phyloP scores from a whole-genome alignment of 2,329 filamentous ascomycete species.

The Fusarium chaquense region DNA sequence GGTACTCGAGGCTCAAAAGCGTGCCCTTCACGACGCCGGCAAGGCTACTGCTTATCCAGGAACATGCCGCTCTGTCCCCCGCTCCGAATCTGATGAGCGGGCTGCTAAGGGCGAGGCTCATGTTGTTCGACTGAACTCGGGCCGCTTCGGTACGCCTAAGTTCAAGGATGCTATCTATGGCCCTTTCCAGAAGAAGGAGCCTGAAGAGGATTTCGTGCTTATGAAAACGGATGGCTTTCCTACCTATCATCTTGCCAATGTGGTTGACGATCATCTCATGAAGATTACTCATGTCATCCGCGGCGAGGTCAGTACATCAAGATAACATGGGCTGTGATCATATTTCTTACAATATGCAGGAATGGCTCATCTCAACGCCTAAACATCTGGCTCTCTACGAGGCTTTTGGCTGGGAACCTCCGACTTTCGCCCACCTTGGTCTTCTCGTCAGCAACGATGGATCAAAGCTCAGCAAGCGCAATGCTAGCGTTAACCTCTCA shows the following conservation, averaged over 20 bases:
- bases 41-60: conserved; percentile 65
- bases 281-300: conserved; percentile 94
- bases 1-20: conserved; percentile 75
- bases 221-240: conserved; percentile 92
- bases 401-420: conserved; percentile 79
- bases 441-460: conserved; percentile 76
- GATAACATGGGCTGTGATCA: neutral
- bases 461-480: conserved; percentile 89
- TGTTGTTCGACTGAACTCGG: conserved; percentile 80
- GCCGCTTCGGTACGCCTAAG: conserved; percentile 64
- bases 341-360: conserved; percentile 58
- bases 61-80: conserved; percentile 76
- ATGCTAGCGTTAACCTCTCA: conserved; percentile 63
- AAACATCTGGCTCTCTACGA: conserved; percentile 78
- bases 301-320: conserved; percentile 70
- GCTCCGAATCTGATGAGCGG: conserved; percentile 76
- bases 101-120: conserved; percentile 77
- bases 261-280: conserved; percentile 97
- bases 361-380: conserved; percentile 96
- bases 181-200: conserved; percentile 65
- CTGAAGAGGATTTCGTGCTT: conserved; percentile 85
- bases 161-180: conserved; percentile 88
- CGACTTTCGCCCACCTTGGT: conserved; percentile 83
- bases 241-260: conserved; percentile 97
- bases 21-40: conserved; percentile 67